These are phyloP conservation scores for Micractinium conductrix DNA, from an alignment of 139 green algal species.

Conservation along the genomic window DNA sequence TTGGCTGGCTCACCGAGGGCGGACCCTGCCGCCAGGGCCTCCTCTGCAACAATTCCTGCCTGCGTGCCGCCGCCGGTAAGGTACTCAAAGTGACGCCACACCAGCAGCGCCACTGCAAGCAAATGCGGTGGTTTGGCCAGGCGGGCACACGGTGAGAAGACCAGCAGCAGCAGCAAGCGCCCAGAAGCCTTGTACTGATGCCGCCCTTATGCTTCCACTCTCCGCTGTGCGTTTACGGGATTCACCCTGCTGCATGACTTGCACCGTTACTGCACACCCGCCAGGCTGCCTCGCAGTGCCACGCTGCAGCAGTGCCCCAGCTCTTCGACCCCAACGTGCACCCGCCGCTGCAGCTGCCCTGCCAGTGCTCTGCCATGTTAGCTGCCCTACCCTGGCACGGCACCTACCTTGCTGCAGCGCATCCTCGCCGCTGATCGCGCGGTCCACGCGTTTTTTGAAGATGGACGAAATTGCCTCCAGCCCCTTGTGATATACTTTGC, in stretches of 20 bases:
- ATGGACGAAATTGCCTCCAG: not conserved
- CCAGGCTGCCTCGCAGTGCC: not conserved
- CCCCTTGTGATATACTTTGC: not conserved
- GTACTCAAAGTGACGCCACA: not conserved
- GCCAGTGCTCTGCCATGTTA: not conserved
- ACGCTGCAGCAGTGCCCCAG: too few relatives aligned
- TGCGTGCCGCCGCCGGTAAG: not conserved
- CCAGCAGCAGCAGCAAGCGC: not conserved
- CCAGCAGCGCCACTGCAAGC: not conserved
- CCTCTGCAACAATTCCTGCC: not conserved
- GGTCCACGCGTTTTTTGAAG: not conserved
- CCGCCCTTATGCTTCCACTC: not conserved
- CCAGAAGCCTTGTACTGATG: not conserved
- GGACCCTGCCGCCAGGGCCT: not conserved
- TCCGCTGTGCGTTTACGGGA: not conserved
- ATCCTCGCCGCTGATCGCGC: not conserved
- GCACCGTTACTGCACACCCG: not conserved
- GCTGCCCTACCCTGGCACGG: not conserved
- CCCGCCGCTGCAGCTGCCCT: not conserved
- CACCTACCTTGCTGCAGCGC: not conserved
- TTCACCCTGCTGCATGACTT: not conserved
- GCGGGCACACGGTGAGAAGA: too few relatives aligned
- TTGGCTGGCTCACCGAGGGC: not conserved
- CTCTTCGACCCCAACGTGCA: too few relatives aligned
- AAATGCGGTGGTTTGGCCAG: too few relatives aligned